Evolutionary conservation across 1,284 basidiomycete genomes (phyloP).

Genomic region (Cryptococcus sp.): DNA sequence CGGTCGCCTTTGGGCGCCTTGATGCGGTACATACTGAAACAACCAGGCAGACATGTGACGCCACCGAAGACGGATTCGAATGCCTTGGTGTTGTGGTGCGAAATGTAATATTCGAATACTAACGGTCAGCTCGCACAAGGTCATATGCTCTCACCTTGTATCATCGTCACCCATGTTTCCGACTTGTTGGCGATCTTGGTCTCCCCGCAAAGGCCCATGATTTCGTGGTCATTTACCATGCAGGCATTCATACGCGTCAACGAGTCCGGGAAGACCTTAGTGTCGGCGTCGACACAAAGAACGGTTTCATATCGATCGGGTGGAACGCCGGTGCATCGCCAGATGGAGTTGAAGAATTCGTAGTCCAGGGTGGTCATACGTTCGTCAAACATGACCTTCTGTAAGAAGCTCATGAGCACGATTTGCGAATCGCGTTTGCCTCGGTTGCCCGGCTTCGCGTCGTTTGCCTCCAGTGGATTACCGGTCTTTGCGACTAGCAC

Average conservation of each 20-base stretch:
- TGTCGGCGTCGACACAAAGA: conserved; percentile 98
- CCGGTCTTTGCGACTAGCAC: conserved; percentile 92
- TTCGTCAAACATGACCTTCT: conserved; percentile 99
- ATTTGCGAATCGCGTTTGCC: conserved; percentile 99
- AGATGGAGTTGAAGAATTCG: conserved; percentile 97
- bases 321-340: conserved; percentile 90
- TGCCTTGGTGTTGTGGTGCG: conserved; percentile 97
- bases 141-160: conserved; percentile 68
- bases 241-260: conserved; percentile 88
- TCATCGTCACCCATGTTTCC: conserved; percentile 95
- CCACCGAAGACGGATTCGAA: conserved; percentile 99
- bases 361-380: conserved; percentile 99
- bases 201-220: conserved; percentile 99
- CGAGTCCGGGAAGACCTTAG: conserved; percentile 94
- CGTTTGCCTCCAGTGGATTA: conserved; percentile 83
- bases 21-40: conserved; percentile 99
- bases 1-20: conserved; percentile 89
- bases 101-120: conserved; percentile 99
- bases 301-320: conserved; percentile 96
- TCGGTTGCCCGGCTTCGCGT: conserved; percentile 94
- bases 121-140: conserved; percentile 13
- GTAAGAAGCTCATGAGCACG: conserved; percentile 95
- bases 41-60: conserved; percentile 98
- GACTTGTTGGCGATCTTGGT: conserved; percentile 99
- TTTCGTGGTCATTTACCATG: conserved; percentile 93